Evolutionary conservation across 352 stramenopile genomes (phyloP), one percentile per base, ranked within the genome.

Genomic region (Globisporangium emineosum): DNA sequence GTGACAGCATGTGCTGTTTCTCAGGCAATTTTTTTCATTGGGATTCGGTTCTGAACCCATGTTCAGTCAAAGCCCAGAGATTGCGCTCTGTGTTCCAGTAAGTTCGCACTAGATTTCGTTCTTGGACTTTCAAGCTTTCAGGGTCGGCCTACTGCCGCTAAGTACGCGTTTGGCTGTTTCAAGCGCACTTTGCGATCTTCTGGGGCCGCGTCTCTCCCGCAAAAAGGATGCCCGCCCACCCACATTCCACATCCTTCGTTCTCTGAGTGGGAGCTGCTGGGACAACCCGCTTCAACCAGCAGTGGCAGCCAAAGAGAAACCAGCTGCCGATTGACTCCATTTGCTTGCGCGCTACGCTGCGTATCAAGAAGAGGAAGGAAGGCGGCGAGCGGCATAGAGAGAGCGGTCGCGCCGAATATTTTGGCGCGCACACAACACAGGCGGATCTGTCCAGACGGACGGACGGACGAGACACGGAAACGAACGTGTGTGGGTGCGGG

Each of bases 101-200:
- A 60, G 33, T 60, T 45, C 54, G 54, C 21, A 33, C 21, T 33
- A 33, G 21, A 50, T 60, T 60, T 57, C 29, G 19, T 19, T 37
- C 8, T 47, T 15, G 2, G 27, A 15, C 25, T 37, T 56, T 52
- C 45, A 43, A 19, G 37, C 45, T 29, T 7, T 29, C 21, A 29
- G 12, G 2, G 8, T 32, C 17, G 6, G 40, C n/a, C 32, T 53
- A 12, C 47, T 32, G 7, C 10, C 23, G 4, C 27, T 56, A 57
- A 29, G 51, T 57, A n/a, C 29, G 51, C 19, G 0, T 19, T 27
- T 3, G 51, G 32, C 54, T 32, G 13, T 50, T 50, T 21, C 33
- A 47, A 47, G 19, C 57, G 57, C 57, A 63, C 57, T 63, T 63
- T 63, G 42, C 43, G 42, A 63, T 63, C 57, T 56, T 63, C 29